phyloP scores from a whole-genome alignment of 2,329 filamentous ascomycete genomes.

The Phoma herbarum region DNA sequence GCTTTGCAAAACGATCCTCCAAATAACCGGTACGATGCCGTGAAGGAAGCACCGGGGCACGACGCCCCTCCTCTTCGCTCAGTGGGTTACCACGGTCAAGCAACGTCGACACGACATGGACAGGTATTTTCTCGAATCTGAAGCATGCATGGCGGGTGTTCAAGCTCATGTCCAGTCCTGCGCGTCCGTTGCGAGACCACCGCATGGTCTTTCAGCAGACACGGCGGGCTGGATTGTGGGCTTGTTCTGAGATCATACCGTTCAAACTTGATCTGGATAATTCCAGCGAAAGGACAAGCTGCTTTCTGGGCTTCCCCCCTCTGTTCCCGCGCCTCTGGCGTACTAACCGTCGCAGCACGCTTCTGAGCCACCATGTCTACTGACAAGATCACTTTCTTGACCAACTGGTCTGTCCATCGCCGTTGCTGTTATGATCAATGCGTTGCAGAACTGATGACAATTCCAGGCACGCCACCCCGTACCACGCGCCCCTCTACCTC shows the following conservation, averaged over 20 bases:
- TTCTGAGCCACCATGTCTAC: slow-evolving; percentile 71
- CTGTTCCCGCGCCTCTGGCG: slow-evolving; percentile 37
- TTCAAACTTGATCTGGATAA: slow-evolving; percentile 98
- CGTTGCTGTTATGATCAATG: too few relatives aligned
- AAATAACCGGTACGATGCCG: slow-evolving; percentile 19
- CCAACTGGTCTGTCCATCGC: slow-evolving; percentile 78
- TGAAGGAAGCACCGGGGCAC: slow-evolving; percentile 15
- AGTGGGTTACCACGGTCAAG: slow-evolving; percentile 14
- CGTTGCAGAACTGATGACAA: slow-evolving; percentile 13
- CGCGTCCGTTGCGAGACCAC: slow-evolving; percentile 72
- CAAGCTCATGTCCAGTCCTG: slow-evolving; percentile 26
- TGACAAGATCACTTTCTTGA: slow-evolving; percentile 85
- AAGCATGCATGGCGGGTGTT: slow-evolving; percentile 55
- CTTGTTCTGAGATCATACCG: slow-evolving; percentile 86
- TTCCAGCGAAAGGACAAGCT: slow-evolving; percentile 99
- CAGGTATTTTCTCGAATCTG: slow-evolving; percentile 25
- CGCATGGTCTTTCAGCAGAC: slow-evolving; percentile 71
- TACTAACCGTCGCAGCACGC: slow-evolving; percentile 32
- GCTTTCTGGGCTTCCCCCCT: slow-evolving; percentile 65
- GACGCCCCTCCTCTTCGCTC: slow-evolving; percentile 1
- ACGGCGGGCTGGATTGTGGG: slow-evolving; percentile 71
- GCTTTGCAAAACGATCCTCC: too few relatives aligned
- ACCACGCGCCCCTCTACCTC: slow-evolving; percentile 80
- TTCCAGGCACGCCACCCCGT: slow-evolving; percentile 80
- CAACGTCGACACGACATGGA: slow-evolving; percentile 9